Evolutionary conservation across 208 protist genomes (phyloP), one percentile per base, ranked within the genome.

Genomic region (Novymonas esmeraldas): DNA sequence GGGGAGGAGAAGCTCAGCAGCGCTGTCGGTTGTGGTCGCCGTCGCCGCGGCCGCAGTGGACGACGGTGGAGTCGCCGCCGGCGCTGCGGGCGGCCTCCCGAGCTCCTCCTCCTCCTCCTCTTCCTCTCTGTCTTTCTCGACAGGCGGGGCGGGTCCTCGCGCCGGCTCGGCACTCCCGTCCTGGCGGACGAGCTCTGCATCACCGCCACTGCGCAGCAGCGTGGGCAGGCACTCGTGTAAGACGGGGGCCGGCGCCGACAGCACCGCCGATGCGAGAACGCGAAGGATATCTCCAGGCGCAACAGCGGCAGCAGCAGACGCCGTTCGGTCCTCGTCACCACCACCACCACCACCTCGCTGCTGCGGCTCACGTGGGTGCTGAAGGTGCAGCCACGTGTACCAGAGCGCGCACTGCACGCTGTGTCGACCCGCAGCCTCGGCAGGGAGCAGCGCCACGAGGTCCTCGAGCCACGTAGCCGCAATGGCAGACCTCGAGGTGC

Each of bases 361-460:
- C 18, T 44, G 54, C 33, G 5, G 34, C 10, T 44, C 11, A 11
- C 22, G 54, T 22, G 34, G 55, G n/a, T 49, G 56, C 36, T 61
- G 56, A 3, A 61, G 20, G 14, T 76, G 74, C 24, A 91, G 70
- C 72, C 81, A 84, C 36, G 79, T 60, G 28, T 73, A 78, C 69
- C 88, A 90, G 31, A 88, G 58, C 3, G 80, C 82, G 51, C 80
- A 86, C n/a, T 83, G 66, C 46, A 81, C 60, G 44, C 74, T 76
- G 64, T 87, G 73, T 14, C 50, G 55, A 16, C 54, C 62, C 22
- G 51, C 24, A 26, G 63, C 64, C 34, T 58, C 62, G 16, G 73
- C 60, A 9, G 76, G 64, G 14, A 87, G 46, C 24, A 85, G 63
- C 0, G 66, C 56, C n/a, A 75, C 29, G 10, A 89, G 29, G 56